Evolutionary conservation across 768 basidiomycete genomes (phyloP).

Genomic region (Xerocomus brunneocitrinus): DNA sequence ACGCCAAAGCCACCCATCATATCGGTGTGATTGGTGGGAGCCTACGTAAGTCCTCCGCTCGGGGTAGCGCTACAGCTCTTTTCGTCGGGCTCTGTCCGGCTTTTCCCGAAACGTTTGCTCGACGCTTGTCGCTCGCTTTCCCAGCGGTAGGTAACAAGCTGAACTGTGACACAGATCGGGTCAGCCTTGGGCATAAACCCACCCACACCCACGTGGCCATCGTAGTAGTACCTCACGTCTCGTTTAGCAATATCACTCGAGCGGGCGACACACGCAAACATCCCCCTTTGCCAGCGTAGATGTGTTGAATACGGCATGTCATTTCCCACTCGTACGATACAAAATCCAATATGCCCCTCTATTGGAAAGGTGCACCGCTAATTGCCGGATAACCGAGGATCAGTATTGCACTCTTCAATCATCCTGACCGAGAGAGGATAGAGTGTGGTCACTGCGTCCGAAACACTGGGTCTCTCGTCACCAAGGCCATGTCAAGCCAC

Average conservation of each 20-base stretch:
- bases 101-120: no score
- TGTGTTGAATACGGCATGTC: not conserved
- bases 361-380: not conserved
- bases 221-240: no score
- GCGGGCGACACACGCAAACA: not conserved
- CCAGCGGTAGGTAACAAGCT: no score
- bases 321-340: not conserved
- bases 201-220: no score
- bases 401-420: not conserved
- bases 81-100: no score
- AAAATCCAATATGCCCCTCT: not conserved
- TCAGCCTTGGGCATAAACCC: no score
- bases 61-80: no score
- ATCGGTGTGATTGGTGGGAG: not conserved
- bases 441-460: not conserved
- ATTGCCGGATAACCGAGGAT: not conserved
- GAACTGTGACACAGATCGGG: no score
- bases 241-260: no score
- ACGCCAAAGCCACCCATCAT: not conserved
- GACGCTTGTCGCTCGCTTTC: no score
- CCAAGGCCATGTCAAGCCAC: not conserved
- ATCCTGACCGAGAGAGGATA: not conserved
- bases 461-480: not conserved
- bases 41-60: no score
- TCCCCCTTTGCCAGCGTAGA: not conserved